Evolutionary conservation across 1,139 yeast genomes (phyloP), one percentile per base, ranked within the genome.

Genomic region (Taiozyma onychis): DNA sequence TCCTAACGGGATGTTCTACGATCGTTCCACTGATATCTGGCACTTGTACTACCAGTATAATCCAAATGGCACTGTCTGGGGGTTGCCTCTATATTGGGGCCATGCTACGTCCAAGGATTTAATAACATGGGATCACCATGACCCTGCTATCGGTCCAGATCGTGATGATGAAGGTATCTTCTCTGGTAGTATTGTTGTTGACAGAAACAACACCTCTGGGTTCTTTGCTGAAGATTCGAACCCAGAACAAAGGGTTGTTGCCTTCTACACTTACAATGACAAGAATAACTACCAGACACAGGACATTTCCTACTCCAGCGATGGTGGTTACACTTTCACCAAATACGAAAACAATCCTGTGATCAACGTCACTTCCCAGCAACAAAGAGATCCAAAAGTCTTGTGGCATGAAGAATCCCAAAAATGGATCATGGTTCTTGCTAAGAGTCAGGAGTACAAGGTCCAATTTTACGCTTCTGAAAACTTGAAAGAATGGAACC

Each of bases 361-460:
- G 11, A 51, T 71, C 13, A 64, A 66, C 44, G 51, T 64, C 41
- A 60, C 63, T 50, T 51, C 63, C 13, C 51, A 66, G 2, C 66
- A 70, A 43, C 71, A 69, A 56, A 64, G 75, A 47, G 75, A 71
- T 53, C 75, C 75, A 16, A 70, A 70, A 54, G 75, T 71, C 5
- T 61, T 68, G 47, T 71, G 73, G 73, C 68, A 68, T 46, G 65
- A 57, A 16, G 62, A 59, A 35, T 54, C 65, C 11, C 44, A 57
- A 35, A 61, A 64, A 48, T 71, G 75, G 75, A 58, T 70, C 43
- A 67, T 70, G 72, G 61, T 65, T 6, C 63, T 68, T 28, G 72
- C 69, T 14, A 54, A 60, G 43, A 52, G 71, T 9, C 73, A 69
- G 43, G 63, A 66, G 46, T 71, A 61, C 55, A 60, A 62, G 44